Evolutionary conservation across 148 eudicot species (phyloP).

Genomic region (Chenopodium album): DNA sequence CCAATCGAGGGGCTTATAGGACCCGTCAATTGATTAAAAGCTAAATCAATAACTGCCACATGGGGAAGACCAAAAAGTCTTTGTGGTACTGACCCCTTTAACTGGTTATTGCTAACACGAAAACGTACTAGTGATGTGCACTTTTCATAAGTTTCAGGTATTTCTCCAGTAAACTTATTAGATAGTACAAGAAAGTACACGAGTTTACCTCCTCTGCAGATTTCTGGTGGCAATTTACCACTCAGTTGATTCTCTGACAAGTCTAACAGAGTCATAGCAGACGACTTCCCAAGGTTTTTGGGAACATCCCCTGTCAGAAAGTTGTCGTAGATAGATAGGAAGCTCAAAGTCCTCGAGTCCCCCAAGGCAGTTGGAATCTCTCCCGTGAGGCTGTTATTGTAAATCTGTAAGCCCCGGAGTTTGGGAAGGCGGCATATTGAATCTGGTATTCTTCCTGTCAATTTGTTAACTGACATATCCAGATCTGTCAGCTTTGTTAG

Average conservation of each 20-base stretch:
- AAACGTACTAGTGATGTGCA: slow-evolving; percentile 70
- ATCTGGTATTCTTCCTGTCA: slow-evolving; percentile 63
- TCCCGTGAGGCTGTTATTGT: slow-evolving; percentile 83
- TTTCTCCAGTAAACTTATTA: slow-evolving; percentile 57
- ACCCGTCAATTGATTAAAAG: slow-evolving; percentile 57
- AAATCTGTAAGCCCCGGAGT: slow-evolving; percentile 60
- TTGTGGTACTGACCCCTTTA: slow-evolving; percentile 63
- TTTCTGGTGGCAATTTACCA: slow-evolving; percentile 56
- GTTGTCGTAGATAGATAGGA: slow-evolving; percentile 70
- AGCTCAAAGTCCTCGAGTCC: slow-evolving; percentile 52
- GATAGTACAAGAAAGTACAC: slow-evolving; percentile 60
- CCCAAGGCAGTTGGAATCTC: slow-evolving; percentile 54
- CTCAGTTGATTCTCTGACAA: slow-evolving; percentile 70
- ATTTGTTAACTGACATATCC: slow-evolving; percentile 78
- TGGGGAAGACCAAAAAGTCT: slow-evolving; percentile 66
- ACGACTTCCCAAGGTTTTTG: slow-evolving; percentile 56
- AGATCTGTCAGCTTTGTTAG: slow-evolving; percentile 58
- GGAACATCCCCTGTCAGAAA: slow-evolving; percentile 78
- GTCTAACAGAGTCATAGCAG: slow-evolving; percentile 56
- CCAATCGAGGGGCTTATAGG: slow-evolving; percentile 48
- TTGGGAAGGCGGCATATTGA: slow-evolving; percentile 66
- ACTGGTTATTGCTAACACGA: slow-evolving; percentile 61
- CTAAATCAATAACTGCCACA: slow-evolving; percentile 71
- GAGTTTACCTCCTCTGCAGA: slow-evolving; percentile 70
- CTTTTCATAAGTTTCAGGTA: slow-evolving; percentile 59